Evolutionary conservation across 805 yeast genomes (phyloP).

Genomic region (Lipomyces sp.): DNA sequence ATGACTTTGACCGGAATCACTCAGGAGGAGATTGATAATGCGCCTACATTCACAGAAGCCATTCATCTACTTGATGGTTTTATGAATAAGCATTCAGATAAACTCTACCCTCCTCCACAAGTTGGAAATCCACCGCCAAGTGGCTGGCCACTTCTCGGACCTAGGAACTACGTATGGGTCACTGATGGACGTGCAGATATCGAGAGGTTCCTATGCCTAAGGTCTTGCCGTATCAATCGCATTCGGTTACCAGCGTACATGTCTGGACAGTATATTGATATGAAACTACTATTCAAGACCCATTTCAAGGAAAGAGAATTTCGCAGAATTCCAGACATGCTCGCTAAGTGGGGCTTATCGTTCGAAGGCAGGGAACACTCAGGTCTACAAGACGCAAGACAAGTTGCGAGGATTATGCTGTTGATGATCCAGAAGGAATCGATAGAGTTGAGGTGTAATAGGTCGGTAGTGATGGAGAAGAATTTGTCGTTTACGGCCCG

Average conservation of each 20-base stretch:
- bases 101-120: constrained; percentile 17
- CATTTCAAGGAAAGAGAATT: constrained; percentile 8
- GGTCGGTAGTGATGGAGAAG: constrained; percentile 20
- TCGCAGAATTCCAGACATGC: constrained; percentile 28
- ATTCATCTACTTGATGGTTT: constrained; percentile 24
- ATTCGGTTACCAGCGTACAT: constrained; percentile 27
- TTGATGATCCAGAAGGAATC: constrained; percentile 2
- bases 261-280: constrained; percentile 31
- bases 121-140: constrained; percentile 8
- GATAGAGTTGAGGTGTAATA: constrained; percentile 13
- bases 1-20: constrained; percentile 32
- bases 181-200: constrained; percentile 36
- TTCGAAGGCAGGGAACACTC: constrained; percentile 25
- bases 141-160: constrained; percentile 12
- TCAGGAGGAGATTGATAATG: constrained; percentile 18
- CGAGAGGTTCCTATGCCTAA: constrained; percentile 30
- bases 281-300: constrained; percentile 20
- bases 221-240: constrained; percentile 29
- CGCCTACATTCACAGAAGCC: constrained; percentile 31
- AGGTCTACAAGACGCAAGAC: constrained; percentile 27
- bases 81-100: constrained; percentile 22
- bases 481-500: constrained; percentile 20
- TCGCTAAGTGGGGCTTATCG: constrained; percentile 16
- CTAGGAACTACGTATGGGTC: constrained; percentile 28
- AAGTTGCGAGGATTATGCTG: constrained; percentile 17